Evolutionary conservation across 2,329 filamentous ascomycete species (phyloP).

Genomic region (Canariomyces notabilis): DNA sequence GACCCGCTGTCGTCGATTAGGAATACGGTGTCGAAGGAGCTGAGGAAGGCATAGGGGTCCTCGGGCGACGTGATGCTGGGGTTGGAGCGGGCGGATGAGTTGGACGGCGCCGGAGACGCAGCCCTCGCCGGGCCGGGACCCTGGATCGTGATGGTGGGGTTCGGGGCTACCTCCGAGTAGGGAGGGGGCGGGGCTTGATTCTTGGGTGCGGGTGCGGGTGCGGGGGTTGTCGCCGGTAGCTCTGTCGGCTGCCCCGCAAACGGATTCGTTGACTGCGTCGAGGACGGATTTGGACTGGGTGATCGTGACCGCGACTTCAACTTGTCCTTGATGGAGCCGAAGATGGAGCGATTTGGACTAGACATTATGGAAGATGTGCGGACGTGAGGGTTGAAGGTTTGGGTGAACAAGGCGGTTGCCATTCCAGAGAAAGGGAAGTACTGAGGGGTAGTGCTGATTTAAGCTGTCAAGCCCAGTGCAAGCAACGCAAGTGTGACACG

Average conservation of each 20-base stretch:
- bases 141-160: slow-evolving; percentile 16
- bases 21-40: slow-evolving; percentile 79
- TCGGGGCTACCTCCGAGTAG: slow-evolving; percentile 14
- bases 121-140: slow-evolving; percentile 6
- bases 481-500: not conserved
- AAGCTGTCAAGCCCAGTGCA: too few species aligned
- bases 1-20: slow-evolving; percentile 88
- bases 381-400: slow-evolving; percentile 5
- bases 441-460: not conserved
- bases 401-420: not conserved
- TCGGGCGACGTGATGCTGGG: slow-evolving; percentile 43
- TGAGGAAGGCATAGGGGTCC: slow-evolving; percentile 71
- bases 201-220: not conserved
- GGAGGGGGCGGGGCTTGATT: slow-evolving; percentile 17
- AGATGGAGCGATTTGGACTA: slow-evolving; percentile 21
- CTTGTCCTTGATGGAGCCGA: slow-evolving; percentile 33
- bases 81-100: slow-evolving; percentile 24
- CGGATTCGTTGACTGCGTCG: slow-evolving; percentile 5
- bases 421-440: not conserved
- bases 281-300: slow-evolving; percentile 10
- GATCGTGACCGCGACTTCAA: slow-evolving; percentile 25
- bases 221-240: not conserved
- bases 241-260: not conserved
- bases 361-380: slow-evolving; percentile 19
- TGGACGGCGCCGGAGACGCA: slow-evolving; percentile 24